Conservation (phyloP, 305 asterid genomes). For the Fraxinus xanthoxyloides region DNA sequence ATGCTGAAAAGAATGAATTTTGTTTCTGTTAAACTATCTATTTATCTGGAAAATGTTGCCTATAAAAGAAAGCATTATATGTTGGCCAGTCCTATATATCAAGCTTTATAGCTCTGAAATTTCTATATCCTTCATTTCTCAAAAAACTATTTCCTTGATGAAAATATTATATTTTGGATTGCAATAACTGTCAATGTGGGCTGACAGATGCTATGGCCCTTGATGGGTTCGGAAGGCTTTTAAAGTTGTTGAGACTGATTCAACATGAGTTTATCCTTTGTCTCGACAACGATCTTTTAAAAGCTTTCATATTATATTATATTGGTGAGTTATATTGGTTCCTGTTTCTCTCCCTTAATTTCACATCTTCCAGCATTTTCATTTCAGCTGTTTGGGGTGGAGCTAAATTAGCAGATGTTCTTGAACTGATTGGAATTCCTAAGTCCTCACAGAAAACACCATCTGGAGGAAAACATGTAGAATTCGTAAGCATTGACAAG, state of each 20-base stretch:
- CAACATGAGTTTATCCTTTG: background rate
- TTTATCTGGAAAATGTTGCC: background rate
- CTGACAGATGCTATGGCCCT: background rate
- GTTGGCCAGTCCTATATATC: background rate
- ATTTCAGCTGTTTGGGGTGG: conserved; percentile 91
- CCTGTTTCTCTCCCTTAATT: conserved; percentile 1
- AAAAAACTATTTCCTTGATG: background rate
- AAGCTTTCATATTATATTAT: background rate
- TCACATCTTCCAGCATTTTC: conserved; percentile 22
- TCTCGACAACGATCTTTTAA: background rate
- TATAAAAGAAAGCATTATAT: background rate
- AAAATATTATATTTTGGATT: background rate
- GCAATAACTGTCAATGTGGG: background rate
- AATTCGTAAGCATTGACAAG: conserved; percentile 89
- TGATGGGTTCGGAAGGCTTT: background rate
- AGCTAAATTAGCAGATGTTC: conserved; percentile 87
- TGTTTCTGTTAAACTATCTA: background rate
- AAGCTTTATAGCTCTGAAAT: background rate
- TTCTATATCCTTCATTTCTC: background rate
- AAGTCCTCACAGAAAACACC: conserved; percentile 51
- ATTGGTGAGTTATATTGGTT: background rate
- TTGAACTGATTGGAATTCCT: conserved; percentile 73
- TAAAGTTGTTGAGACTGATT: background rate
- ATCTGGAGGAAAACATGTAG: conserved; percentile 80
- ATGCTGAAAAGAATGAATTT: conserved; percentile 9